phyloP scores from a whole-genome alignment of 1,284 basidiomycete genomes.

The Ganoderma resinaceum region DNA sequence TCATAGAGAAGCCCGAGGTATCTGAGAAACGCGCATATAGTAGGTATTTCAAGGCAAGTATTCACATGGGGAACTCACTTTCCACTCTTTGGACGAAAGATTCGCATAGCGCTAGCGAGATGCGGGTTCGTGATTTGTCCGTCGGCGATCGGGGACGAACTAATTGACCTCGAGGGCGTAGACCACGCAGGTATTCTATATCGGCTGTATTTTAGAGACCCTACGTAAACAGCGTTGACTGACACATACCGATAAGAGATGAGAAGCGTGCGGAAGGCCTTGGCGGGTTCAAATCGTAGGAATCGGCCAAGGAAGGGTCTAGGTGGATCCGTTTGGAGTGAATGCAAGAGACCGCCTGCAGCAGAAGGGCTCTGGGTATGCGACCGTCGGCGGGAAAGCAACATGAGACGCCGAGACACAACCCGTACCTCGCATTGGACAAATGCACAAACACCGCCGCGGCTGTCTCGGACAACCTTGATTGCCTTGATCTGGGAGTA shows the following conservation, averaged over 20 bases:
- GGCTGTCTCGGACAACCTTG: slow-evolving; percentile 78
- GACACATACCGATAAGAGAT: slow-evolving; percentile 71
- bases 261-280: slow-evolving; percentile 74
- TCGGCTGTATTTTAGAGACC: background rate
- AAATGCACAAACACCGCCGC: slow-evolving; percentile 80
- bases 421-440: slow-evolving; percentile 76
- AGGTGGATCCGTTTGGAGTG: slow-evolving; percentile 59
- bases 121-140: slow-evolving; percentile 33
- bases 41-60: background rate
- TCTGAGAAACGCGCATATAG: slow-evolving; percentile 42
- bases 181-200: slow-evolving; percentile 4
- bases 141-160: background rate
- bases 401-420: slow-evolving; percentile 20
- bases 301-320: slow-evolving; percentile 72
- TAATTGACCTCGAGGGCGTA: background rate
- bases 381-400: slow-evolving; percentile 4
- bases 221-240: background rate
- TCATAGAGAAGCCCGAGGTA: slow-evolving; percentile 64
- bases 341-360: slow-evolving; percentile 64
- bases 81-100: slow-evolving; percentile 49
- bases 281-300: slow-evolving; percentile 78
- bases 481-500: slow-evolving; percentile 69
- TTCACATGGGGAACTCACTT: slow-evolving; percentile 44
- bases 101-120: slow-evolving; percentile 61
- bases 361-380: slow-evolving; percentile 57